Conservation (phyloP, 352 stramenopile genomes). For the Pythium rhizo-oryzae region DNA sequence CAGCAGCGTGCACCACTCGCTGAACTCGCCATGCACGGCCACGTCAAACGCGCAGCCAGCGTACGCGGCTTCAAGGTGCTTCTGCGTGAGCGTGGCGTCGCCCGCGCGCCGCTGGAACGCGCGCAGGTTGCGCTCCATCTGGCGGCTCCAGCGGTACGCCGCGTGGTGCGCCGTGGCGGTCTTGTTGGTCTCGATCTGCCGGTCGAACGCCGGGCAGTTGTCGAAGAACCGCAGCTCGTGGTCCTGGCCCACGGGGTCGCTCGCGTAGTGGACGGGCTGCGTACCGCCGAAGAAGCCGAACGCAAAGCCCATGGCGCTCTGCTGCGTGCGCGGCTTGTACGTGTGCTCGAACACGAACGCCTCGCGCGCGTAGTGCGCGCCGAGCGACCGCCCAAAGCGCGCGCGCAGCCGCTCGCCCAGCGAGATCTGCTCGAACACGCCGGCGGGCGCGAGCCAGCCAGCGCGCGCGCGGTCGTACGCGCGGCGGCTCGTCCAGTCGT, state of each 20-base stretch:
- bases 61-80: constrained; percentile 81
- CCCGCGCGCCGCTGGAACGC: constrained; percentile 44
- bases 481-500: constrained; percentile 43
- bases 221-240: constrained; percentile 80
- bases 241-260: constrained; percentile 53
- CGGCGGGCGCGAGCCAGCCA: constrained; percentile 54
- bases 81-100: constrained; percentile 37
- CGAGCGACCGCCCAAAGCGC: constrained; percentile 36
- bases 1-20: constrained; percentile 76
- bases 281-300: constrained; percentile 71
- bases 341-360: constrained; percentile 77
- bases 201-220: constrained; percentile 74
- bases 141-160: constrained; percentile 47
- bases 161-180: constrained; percentile 57
- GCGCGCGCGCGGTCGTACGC: constrained; percentile 50
- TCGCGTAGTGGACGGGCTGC: constrained; percentile 62
- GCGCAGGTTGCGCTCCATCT: constrained; percentile 57
- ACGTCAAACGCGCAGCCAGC: constrained; percentile 83
- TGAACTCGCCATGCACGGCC: constrained; percentile 40
- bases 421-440: constrained; percentile 61
- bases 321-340: constrained; percentile 78
- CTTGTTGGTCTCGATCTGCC: constrained; percentile 61
- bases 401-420: constrained; percentile 57
- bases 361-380: constrained; percentile 10
- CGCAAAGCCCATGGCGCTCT: constrained; percentile 77